Conservation (phyloP, 2,329 filamentous ascomycete genomes). For the Trichophyton rubrum region DNA sequence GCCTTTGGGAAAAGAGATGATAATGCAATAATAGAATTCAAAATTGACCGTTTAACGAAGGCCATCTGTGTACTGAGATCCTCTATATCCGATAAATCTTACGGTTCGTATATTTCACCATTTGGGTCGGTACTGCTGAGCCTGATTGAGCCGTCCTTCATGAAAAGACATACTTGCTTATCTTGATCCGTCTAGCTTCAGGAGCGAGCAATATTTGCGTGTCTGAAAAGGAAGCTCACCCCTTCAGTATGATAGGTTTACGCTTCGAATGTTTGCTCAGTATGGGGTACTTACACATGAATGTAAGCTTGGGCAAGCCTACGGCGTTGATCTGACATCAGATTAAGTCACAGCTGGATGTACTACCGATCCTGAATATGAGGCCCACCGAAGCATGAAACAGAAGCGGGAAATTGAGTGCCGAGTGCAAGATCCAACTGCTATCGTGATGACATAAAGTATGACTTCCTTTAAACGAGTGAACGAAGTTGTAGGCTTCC, state of each 20-base stretch:
- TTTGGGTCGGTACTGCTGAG: neutral
- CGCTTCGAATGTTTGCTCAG: neutral
- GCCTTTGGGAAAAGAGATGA: neutral
- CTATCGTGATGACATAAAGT: neutral
- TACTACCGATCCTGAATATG: neutral
- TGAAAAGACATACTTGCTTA: neutral
- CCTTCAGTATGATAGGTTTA: neutral
- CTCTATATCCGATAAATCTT: neutral
- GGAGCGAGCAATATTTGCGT: neutral
- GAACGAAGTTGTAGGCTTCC: neutral
- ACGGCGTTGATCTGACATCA: neutral
- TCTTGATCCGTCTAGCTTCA: neutral
- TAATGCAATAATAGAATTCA: neutral
- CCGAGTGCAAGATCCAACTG: neutral
- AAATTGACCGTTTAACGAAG: neutral
- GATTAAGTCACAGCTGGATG: neutral
- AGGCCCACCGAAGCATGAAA: neutral
- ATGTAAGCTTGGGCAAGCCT: neutral
- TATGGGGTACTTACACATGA: neutral
- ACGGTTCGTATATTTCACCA: neutral
- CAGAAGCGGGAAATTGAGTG: neutral
- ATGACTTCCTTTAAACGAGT: neutral
- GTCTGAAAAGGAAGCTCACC: no score
- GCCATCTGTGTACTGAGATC: neutral
- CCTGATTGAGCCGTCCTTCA: neutral